phyloP scores from a whole-genome alignment of 768 basidiomycete species.

The Rubroboletus pulcherrimus region DNA sequence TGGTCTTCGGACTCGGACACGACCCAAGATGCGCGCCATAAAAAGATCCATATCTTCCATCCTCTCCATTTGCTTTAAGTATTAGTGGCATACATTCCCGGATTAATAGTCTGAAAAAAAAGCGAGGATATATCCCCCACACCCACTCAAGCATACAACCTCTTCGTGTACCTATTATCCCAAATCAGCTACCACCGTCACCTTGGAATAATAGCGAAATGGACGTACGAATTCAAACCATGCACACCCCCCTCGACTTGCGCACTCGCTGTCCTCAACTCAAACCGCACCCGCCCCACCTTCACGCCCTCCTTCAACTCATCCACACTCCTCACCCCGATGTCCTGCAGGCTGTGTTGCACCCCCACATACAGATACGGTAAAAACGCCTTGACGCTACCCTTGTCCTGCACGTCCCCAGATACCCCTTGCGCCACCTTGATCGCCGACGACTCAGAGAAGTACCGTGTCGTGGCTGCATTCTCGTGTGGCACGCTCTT shows the following conservation, averaged over 20 bases:
- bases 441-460: constrained; percentile 59
- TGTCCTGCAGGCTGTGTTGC: constrained; percentile 94
- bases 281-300: constrained; percentile 74
- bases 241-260: constrained; percentile 96
- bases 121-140: background rate
- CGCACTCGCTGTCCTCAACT: constrained; percentile 90
- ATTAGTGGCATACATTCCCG: background rate
- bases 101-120: background rate
- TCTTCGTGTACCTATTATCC: constrained; percentile 49
- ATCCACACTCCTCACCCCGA: constrained; percentile 68
- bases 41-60: too few species aligned
- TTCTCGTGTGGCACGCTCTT: constrained; percentile 65
- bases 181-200: background rate
- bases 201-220: constrained; percentile 1
- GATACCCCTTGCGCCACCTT: constrained; percentile 97
- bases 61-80: background rate
- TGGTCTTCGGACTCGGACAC: too few species aligned
- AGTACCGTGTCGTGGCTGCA: constrained; percentile 86
- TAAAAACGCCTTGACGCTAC: constrained; percentile 87
- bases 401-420: constrained; percentile 97
- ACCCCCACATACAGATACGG: constrained; percentile 80
- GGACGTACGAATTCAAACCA: constrained; percentile 86
- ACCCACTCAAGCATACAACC: constrained; percentile 42
- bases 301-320: constrained; percentile 66
- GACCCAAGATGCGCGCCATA: too few species aligned